These are phyloP conservation scores for Beauveria medogensis DNA, from an alignment of 2,329 filamentous ascomycete species.

Conservation along the genomic window DNA sequence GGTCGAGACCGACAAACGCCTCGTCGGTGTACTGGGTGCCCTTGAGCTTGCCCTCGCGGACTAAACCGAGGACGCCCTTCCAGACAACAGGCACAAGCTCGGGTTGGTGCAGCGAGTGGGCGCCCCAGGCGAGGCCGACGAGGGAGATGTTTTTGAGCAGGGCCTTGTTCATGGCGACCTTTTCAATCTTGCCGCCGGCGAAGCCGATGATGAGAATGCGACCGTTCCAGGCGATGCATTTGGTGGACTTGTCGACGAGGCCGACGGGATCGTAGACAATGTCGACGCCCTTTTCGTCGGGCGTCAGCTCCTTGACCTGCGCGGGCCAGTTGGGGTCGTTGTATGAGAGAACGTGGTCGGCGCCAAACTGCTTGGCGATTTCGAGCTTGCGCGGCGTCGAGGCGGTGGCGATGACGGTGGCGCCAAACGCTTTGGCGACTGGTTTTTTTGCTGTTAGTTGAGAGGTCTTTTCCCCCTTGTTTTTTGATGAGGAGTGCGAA, in stretches of 20 bases:
- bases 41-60: slow-evolving; percentile 68
- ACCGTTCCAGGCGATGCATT: slow-evolving; percentile 91
- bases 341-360: slow-evolving; percentile 79
- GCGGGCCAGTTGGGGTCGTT: slow-evolving; percentile 53
- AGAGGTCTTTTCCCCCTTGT: rapidly evolving
- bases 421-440: slow-evolving; percentile 84
- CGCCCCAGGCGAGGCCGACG: slow-evolving; percentile 87
- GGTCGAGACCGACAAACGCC: slow-evolving; percentile 76
- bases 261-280: slow-evolving; percentile 95
- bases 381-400: slow-evolving; percentile 72
- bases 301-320: slow-evolving; percentile 69
- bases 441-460: not conserved
- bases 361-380: slow-evolving; percentile 72
- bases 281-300: slow-evolving; percentile 66
- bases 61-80: slow-evolving; percentile 71
- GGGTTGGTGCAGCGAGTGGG: slow-evolving; percentile 66
- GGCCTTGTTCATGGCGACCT: slow-evolving; percentile 86
- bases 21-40: slow-evolving; percentile 78
- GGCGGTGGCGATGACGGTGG: slow-evolving; percentile 87
- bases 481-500: no score
- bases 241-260: slow-evolving; percentile 76
- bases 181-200: slow-evolving; percentile 68
- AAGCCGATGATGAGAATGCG: slow-evolving; percentile 84
- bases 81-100: slow-evolving; percentile 67
- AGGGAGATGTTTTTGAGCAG: slow-evolving; percentile 88